Evolutionary conservation across 1,284 basidiomycete genomes (phyloP).

Genomic region (Trametes hirsuta): DNA sequence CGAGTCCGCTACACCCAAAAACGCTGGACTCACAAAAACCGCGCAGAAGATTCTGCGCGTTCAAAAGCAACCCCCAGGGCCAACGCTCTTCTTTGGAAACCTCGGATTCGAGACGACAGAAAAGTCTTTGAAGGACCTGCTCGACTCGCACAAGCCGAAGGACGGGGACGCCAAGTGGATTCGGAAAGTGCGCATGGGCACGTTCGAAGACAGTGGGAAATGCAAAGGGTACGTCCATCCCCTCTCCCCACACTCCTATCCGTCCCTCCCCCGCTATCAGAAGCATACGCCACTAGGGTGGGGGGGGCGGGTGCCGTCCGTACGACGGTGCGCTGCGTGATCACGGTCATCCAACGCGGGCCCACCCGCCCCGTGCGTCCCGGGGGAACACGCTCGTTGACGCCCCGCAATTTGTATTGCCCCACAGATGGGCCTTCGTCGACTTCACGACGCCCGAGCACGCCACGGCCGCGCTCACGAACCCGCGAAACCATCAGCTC

Average conservation of each 20-base stretch:
- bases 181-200: slow-evolving; percentile 89
- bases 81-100: slow-evolving; percentile 89
- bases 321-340: neutral
- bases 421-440: slow-evolving; percentile 86
- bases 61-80: slow-evolving; percentile 84
- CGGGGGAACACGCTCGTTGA: neutral
- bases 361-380: neutral
- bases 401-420: neutral
- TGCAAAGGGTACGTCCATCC: slow-evolving; percentile 85
- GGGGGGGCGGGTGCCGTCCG: neutral
- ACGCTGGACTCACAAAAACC: slow-evolving; percentile 63
- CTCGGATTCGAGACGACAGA: slow-evolving; percentile 87
- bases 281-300: neutral
- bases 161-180: slow-evolving; percentile 58
- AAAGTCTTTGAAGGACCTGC: slow-evolving; percentile 69
- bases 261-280: neutral
- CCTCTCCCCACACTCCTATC: neutral
- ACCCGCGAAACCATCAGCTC: slow-evolving; percentile 83
- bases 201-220: slow-evolving; percentile 92
- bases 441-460: slow-evolving; percentile 84
- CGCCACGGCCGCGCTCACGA: slow-evolving; percentile 83
- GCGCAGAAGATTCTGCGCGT: slow-evolving; percentile 81
- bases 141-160: slow-evolving; percentile 64
- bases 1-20: slow-evolving; percentile 39
- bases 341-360: neutral